These are phyloP conservation scores for Globisporangium echinulatum DNA, from an alignment of 352 stramenopile species.

Conservation along the genomic window DNA sequence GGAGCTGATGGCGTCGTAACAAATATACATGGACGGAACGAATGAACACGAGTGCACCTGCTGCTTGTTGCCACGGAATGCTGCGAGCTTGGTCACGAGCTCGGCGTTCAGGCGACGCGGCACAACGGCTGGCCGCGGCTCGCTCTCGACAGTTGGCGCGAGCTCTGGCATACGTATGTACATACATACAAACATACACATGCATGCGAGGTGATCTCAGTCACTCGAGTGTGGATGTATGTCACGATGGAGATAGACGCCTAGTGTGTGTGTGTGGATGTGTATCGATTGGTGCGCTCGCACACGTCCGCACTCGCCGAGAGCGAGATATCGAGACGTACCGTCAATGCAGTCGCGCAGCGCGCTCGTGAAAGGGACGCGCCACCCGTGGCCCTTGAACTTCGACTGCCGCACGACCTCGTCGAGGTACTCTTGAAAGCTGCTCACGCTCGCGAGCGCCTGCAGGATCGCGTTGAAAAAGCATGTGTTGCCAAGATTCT, in stretches of 20 bases:
- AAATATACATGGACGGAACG: no score
- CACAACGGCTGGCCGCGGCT: conserved; percentile 28
- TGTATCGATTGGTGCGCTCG: background rate
- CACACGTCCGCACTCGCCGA: background rate
- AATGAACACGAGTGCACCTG: conserved; percentile 19
- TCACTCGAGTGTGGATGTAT: background rate
- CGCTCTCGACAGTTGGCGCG: conserved; percentile 22
- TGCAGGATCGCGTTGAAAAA: conserved; percentile 90
- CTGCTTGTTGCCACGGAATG: conserved; percentile 75
- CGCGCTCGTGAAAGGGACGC: conserved; percentile 57
- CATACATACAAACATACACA: background rate
- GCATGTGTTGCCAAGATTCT: conserved; percentile 89
- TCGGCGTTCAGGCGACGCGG: conserved; percentile 53
- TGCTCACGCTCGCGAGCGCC: conserved; percentile 61
- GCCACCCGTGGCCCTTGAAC: conserved; percentile 23
- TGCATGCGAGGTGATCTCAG: background rate
- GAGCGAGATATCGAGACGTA: conserved; percentile 9
- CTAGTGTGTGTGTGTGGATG: no score
- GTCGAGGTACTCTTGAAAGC: conserved; percentile 62
- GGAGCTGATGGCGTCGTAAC: no score
- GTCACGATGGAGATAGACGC: background rate
- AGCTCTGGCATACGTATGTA: conserved; percentile 13
- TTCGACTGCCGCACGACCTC: conserved; percentile 42
- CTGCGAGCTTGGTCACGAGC: conserved; percentile 42
- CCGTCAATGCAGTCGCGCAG: conserved; percentile 63